These are phyloP conservation scores for Selaginella moellendorffii DNA, from an alignment of 75 land plant genomes.

Conservation along the genomic window DNA sequence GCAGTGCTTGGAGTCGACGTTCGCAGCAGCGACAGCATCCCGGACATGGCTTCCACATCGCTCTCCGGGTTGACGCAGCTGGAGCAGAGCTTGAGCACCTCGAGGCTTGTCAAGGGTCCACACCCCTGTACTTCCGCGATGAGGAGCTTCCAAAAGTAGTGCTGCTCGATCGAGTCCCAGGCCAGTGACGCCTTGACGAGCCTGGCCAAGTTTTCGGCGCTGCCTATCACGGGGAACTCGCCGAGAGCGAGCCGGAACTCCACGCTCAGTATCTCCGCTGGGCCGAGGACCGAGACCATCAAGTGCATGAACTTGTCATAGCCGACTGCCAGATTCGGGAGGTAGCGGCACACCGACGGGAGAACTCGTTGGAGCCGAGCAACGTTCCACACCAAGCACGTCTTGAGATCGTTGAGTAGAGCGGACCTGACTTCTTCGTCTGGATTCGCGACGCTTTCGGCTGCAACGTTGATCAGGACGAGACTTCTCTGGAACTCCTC, in stretches of 20 bases:
- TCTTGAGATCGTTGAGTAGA: slow-evolving; percentile 24
- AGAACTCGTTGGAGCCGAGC: slow-evolving; percentile 18
- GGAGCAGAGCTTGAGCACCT: slow-evolving; percentile 16
- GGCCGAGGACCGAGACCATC: slow-evolving; percentile 13
- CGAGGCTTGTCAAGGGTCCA: slow-evolving; percentile 6
- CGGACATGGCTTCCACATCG: slow-evolving; percentile 29
- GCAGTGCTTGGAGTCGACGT: slow-evolving; percentile 23
- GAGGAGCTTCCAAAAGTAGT: slow-evolving; percentile 35
- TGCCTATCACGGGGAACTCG: slow-evolving; percentile 33
- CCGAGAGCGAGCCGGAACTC: slow-evolving; percentile 29
- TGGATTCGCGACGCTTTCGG: neutral
- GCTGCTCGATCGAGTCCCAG: slow-evolving; percentile 40
- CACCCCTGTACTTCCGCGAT: slow-evolving; percentile 28
- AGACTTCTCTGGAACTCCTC: slow-evolving; percentile 20
- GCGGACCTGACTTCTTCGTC: slow-evolving; percentile 7
- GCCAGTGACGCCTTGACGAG: slow-evolving; percentile 27
- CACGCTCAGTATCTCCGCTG: slow-evolving; percentile 21
- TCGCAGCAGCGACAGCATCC: slow-evolving; percentile 27
- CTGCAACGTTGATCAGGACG: neutral
- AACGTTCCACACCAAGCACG: slow-evolving; percentile 29
- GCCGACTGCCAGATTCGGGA: slow-evolving; percentile 33
- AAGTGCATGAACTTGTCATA: slow-evolving; percentile 17
- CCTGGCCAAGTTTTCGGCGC: slow-evolving; percentile 15
- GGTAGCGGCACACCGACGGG: slow-evolving; percentile 24
- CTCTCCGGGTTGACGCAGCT: slow-evolving; percentile 15